Evolutionary conservation across 2,329 filamentous ascomycete species (phyloP), one percentile per base, ranked within the genome.

Genomic region (Cladobotryum protrusum): DNA sequence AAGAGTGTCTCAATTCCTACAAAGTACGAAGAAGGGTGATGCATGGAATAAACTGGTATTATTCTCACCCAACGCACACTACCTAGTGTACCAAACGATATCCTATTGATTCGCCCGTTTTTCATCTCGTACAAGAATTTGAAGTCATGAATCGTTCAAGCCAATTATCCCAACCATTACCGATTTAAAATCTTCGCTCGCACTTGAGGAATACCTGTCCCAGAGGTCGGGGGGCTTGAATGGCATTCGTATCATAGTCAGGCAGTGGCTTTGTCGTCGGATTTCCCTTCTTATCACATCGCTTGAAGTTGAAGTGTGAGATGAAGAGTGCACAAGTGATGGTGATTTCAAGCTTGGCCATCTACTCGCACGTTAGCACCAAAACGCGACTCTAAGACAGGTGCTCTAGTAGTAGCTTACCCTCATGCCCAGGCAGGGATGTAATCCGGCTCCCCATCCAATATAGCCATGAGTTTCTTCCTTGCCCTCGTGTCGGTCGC

Each of bases 321-420:
- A 76, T 48, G 49, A 78, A 77, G 43, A 73, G 70, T 1, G 73
- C 74, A 0, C 68, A 70, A 29, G 78, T 73, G 52, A 79, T 61
- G 45, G 69, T 72, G 49, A 73, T 71, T 58, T 80, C 76, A 1
- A 81, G 61, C 54, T 79, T 79, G 1, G 77, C 77, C 59, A 80
- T 78, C 58, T 68, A 52, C 12, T 6, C 13, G 13, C 9, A 5
- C 43, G 58, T 47, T 20, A 58, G 59, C 43, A 56, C 41, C 19
- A 58, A 35, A 52, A 53, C 9, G 52, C 5, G 20, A 24, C 12
- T n/a, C 2, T 4, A 29, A 18, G 5, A 18, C 4, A 15, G 41
- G 15, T 20, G 14, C 20, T 29, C 24, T 29, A 29, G 19, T 11
- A 41, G 19, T 5, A 41, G 40, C 49, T 7, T 42, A 48, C 49